Evolutionary conservation across 352 stramenopile genomes (phyloP), one percentile per base, ranked within the genome.

Genomic region (Phytophthora fragariae): DNA sequence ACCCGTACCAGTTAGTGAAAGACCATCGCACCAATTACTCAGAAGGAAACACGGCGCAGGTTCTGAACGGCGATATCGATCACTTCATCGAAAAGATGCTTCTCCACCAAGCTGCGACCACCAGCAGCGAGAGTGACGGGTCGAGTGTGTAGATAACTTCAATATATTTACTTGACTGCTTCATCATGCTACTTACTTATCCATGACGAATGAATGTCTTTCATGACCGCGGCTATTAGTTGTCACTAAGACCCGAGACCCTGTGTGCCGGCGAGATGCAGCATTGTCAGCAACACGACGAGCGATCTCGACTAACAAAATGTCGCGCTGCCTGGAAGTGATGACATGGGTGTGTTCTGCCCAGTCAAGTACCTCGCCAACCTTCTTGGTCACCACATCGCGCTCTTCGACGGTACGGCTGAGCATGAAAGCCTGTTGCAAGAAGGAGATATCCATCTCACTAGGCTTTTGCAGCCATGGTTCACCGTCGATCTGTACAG

Each of bases 1-100:
- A 99, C 72, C 98, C 98, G 15, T 99, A 99, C 86, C 98, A 99
- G 75, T 90, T 99, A 79, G 95, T 99, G 39, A 99, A 99, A 69
- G 97, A 99, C 75, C 88, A 97, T 75, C 84, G 95, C 54, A 98
- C 92, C 2, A 96, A 97, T 24, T 92, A 92, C 75, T 90, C 97
- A n/a, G 94, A 90, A 56, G 89, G 77, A 11, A 87, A 98, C 77
- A 86, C 90, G 0, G 68, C 94, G 47, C 85, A 83, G 21, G 94
- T 99, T 65, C 78, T 99, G 15, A 92, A 98, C 70, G 97, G 97
- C 27, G 83, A 98, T 53, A 83, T 97, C 21, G 85, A 97, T 46
- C 68, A 70, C 15, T 93, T 95, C 53, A 93, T 95, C 62, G 86
- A 95, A 27, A 84, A 91, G 61, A 88, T 91, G 77, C 83, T 94